These are phyloP conservation scores for Neurospora terricola DNA, from an alignment of 495 filamentous ascomycete species.

Conservation along the genomic window DNA sequence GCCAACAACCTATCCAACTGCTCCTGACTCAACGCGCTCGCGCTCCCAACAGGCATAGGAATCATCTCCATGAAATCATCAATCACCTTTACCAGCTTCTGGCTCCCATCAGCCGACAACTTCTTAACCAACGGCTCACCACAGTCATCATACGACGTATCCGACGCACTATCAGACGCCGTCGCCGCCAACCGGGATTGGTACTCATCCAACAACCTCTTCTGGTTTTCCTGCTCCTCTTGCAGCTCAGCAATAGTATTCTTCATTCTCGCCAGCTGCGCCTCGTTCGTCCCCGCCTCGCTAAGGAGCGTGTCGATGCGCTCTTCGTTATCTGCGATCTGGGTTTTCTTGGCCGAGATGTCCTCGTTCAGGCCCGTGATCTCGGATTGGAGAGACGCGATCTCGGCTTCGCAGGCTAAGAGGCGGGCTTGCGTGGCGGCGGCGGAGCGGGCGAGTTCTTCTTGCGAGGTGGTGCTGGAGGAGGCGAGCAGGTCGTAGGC, in stretches of 20 bases:
- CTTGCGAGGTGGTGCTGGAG: neutral
- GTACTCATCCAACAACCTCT: neutral
- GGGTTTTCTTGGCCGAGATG: neutral
- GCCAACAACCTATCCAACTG: neutral
- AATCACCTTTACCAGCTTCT: neutral
- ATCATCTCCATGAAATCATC: neutral
- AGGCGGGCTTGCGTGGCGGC: neutral
- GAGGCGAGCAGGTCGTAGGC: neutral
- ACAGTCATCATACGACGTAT: slow-evolving; percentile 1
- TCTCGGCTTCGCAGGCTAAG: neutral
- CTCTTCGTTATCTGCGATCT: neutral
- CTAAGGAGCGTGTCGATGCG: neutral
- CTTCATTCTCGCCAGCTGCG: neutral
- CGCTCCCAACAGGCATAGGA: neutral
- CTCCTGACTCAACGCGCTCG: neutral
- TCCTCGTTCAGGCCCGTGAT: neutral
- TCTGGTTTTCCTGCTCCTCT: neutral
- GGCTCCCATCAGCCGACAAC: neutral
- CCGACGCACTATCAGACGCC: neutral
- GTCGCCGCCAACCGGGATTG: too few species aligned
- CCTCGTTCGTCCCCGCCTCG: neutral
- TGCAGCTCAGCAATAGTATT: neutral
- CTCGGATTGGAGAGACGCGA: neutral
- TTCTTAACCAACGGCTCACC: neutral
- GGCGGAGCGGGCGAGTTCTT: neutral